Evolutionary conservation across 345 rosid genomes (phyloP), one percentile per base, ranked within the genome.

Genomic region (Gossypium stocksii): DNA sequence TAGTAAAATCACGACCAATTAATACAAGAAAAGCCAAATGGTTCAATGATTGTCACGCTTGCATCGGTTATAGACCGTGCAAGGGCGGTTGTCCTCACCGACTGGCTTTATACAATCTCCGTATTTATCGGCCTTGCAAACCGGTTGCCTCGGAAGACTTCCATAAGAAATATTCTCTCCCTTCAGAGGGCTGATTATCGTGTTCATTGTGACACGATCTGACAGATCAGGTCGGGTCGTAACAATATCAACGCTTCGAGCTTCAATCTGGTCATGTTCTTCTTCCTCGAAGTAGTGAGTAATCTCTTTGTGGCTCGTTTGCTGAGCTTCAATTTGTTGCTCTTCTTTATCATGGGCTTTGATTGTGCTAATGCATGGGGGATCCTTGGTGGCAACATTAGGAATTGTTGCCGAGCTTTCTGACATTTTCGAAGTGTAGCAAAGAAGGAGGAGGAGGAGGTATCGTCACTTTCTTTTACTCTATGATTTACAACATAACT

Each of bases 1-100:
- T 11, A 59, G 16, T 23, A 58, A 2, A 11, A 22, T 14, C 9
- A 15, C 41, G 2, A 34, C 41, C 41, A 5, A 34, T 34, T 34
- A 4, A 5, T 34, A 34, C 41, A 34, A 34, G 41, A 34, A 34
- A 34, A 34, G 41, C 41, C 41, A 5, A 34, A 34, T 34, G 41
- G 41, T 27, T 61, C 44, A 61, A 61, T 27, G 20, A 15, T 62
- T 15, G 66, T 62, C 45, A 7, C 66, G 20, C 20, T 62, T 62
- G 66, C 66, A 62, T 34, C 66, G 34, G 13, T 62, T 62, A 16
- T 62, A 62, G 45, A 29, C 20, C 8, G 66, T 62, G 66, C 66
- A 62, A 34, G 66, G 66, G 43, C 45, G 66, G 66, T 62, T 34
- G 20, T 62, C n/a, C 13, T 62, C 66, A 19, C 17, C 20, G 4